phyloP scores from a whole-genome alignment of 139 green algal species.

The Chlorella ohadii region DNA sequence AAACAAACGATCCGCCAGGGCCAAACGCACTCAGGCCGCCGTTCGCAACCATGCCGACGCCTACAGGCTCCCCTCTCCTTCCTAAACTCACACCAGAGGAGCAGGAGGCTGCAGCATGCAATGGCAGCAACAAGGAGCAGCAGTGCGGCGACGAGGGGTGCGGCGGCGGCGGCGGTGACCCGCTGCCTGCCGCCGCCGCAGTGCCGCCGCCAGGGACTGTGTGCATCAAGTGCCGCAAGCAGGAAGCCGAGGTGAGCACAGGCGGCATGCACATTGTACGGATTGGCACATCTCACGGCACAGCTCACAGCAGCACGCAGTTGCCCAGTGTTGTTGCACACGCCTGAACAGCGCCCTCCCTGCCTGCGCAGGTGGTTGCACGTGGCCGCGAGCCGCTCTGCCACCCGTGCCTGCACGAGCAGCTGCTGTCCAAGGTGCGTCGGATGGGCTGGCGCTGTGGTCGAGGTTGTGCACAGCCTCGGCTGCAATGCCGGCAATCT shows the following conservation, averaged over 20 bases:
- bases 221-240: slow-evolving; percentile 32
- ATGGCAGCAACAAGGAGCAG: background rate
- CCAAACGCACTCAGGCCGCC: too few species aligned
- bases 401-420: slow-evolving; percentile 55
- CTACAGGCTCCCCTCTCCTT: too few species aligned
- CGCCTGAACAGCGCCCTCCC: background rate
- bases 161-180: background rate
- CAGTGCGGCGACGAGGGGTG: background rate
- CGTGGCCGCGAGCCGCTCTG: slow-evolving; percentile 68
- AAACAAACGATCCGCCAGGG: too few species aligned
- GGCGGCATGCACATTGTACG: too few species aligned
- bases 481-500: too few species aligned
- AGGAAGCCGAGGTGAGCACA: slow-evolving; percentile 8
- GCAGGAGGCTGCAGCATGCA: too few species aligned
- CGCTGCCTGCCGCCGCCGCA: background rate
- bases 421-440: slow-evolving; percentile 49
- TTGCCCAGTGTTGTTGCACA: background rate
- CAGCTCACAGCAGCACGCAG: too few species aligned
- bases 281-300: too few species aligned
- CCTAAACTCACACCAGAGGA: too few species aligned
- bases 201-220: background rate
- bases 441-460: too few species aligned
- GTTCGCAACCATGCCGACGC: too few species aligned
- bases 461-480: too few species aligned
- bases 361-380: slow-evolving; percentile 45